Evolutionary conservation across 257 asterid species (phyloP).

Genomic region (Datura wrightii): DNA sequence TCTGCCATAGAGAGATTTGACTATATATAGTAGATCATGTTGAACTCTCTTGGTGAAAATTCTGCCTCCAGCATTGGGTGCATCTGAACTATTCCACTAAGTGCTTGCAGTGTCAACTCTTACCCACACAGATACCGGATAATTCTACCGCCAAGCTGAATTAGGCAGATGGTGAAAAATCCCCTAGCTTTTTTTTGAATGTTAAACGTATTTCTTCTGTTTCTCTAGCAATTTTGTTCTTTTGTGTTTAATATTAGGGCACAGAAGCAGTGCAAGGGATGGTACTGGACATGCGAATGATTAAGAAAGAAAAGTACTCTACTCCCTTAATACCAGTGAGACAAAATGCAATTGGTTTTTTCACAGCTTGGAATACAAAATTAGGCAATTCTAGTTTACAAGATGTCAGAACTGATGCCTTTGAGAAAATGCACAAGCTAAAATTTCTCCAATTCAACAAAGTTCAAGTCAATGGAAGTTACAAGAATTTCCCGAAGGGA

Average conservation of each 20-base stretch:
- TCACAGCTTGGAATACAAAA: not conserved
- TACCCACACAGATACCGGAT: not conserved
- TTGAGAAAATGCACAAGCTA: conserved; percentile 35
- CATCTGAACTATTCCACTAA: not conserved
- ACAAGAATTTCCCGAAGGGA: conserved; percentile 32
- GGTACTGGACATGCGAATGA: conserved; percentile 32
- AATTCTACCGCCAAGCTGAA: not conserved
- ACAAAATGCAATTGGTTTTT: not conserved
- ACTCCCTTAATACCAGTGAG: not conserved
- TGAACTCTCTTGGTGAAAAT: no score
- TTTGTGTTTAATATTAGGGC: conserved; percentile 25
- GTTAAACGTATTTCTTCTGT: not conserved
- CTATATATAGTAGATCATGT: not conserved
- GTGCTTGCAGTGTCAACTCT: not conserved
- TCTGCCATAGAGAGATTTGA: no score
- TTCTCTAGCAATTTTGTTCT: no score
- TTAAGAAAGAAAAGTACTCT: not conserved
- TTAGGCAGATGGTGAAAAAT: not conserved
- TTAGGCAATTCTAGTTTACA: not conserved
- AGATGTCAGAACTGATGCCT: conserved; percentile 31
- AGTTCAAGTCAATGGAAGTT: conserved; percentile 29
- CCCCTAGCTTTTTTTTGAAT: not conserved
- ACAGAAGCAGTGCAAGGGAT: conserved; percentile 33
- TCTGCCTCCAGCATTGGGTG: not conserved
- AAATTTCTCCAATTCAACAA: conserved; percentile 30